Base-by-base conservation (phyloP, 2,329 filamentous ascomycete genomes). In the Magnaporthiopsis incrustans region DNA sequence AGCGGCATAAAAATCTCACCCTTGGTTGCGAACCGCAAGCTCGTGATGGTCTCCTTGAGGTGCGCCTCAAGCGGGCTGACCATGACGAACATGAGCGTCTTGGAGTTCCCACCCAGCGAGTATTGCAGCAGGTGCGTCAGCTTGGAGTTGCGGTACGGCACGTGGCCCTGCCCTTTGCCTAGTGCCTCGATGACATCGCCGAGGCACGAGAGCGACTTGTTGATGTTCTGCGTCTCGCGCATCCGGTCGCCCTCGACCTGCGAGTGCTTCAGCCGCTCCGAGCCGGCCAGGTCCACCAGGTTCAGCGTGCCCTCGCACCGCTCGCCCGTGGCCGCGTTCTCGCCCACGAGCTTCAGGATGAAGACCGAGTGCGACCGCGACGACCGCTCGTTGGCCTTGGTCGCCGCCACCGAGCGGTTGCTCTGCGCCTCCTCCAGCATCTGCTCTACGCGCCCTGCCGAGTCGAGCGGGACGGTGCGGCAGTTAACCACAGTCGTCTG, bases 41-140 rank as follows among this genome's bases (percentile, higher is more conserved):
- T 97, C 59, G 93, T 97, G 73, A 97, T 81, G 3, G 93, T 97
- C 81, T 99, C 95, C 71, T 89, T 90, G 68, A 97, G 80, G 78
- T 98, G 95, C 7, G 88, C 90, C 78, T 96, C 91, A 65, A 98
- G 80, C 44, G 95, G 95, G 70, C 90, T 95, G 64, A 97, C 90
- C 93, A 98, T 98, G 74, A 98, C 92, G 75, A 99, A 97, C 95
- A 99, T 99, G 71, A 99, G 88, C 0, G 95, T 99, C 78, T 97
- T 96, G 70, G 90, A 95, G 75, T 97, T 97, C 22, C 95, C 95
- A 4, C 95, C 94, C 10, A 99, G 81, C 3, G 92, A 97, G 73
- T 95, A 96, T 84, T 98, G 92, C 53, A 99, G 83, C 60, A 99
- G 83, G 73, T 97, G 96, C 11, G 95, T 99, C 68, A 99, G 83